Evolutionary conservation across 2,329 filamentous ascomycete genomes (phyloP), one percentile per base, ranked within the genome.

Genomic region (Fusarium secorum): DNA sequence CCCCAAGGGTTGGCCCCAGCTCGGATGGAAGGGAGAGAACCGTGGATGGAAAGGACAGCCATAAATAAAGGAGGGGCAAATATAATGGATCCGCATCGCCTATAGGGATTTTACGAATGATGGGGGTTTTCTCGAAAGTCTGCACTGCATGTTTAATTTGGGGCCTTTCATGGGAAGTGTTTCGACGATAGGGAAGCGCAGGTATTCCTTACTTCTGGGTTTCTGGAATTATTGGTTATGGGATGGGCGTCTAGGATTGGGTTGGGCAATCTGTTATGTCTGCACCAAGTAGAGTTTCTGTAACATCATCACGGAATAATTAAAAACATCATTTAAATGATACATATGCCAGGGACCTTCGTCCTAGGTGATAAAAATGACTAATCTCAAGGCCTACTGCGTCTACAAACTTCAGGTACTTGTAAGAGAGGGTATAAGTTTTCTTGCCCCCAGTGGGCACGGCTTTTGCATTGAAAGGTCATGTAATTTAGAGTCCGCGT

Each of bases 1-100:
- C 11, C 90, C 90, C 0, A 72, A 85, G 33, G 90, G 87, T 11
- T 92, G 90, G 90, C 90, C 90, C 30, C 72, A 71, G 18, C 56
- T 71, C 14, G 75, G 75, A 15, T 77, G 75, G 75, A 72, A 77
- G 48, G 66, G 71, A 45, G 75, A 77, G 65, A 73, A 77, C 52
- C 74, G 75, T 8, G 49, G 64, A 11, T 77, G 73, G 73, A 54
- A 61, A 14, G 75, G 75, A 32, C 73, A 75, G 28, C 73, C 70
- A 39, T 77, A 49, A 66, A 44, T n/a, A 32, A 32, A 46, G 22
- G 30, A 36, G 22, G 35, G 45, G 11, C 11, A 45, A 52, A 45
- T 26, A 42, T 56, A 39, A 66, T 63, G 48, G 32, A 39, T 45
- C 38, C 39, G 55, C 44, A 30, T 45, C 35, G 22, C 51, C 57